phyloP scores from a whole-genome alignment of 202 grass and related monocot genomes.

The Sporobolus alterniflorus region DNA sequence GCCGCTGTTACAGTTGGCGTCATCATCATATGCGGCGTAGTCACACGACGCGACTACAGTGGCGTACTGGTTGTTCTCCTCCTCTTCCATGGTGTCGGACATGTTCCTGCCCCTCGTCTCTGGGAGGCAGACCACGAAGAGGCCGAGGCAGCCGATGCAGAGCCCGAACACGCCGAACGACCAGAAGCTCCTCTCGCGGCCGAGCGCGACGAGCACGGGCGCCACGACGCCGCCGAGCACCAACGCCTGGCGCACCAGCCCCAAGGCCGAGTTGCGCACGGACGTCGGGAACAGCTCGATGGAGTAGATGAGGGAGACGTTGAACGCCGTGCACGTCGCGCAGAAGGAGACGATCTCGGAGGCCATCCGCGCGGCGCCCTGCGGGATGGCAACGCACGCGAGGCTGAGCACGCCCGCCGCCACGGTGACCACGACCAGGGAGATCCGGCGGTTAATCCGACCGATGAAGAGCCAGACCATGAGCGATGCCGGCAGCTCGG shows the following conservation, averaged over 20 bases:
- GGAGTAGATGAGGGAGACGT: slow-evolving; percentile 64
- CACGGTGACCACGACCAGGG: slow-evolving; percentile 49
- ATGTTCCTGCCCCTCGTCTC: slow-evolving; percentile 84
- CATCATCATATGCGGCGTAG: neutral
- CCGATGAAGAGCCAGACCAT: slow-evolving; percentile 57
- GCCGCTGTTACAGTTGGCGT: too few species aligned
- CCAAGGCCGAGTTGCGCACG: slow-evolving; percentile 84
- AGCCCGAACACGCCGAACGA: slow-evolving; percentile 87
- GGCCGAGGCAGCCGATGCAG: slow-evolving; percentile 55
- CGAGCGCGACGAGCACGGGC: slow-evolving; percentile 74
- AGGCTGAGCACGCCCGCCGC: slow-evolving; percentile 60
- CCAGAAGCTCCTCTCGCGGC: slow-evolving; percentile 64
- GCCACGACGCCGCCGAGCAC: slow-evolving; percentile 77
- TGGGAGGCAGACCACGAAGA: slow-evolving; percentile 64
- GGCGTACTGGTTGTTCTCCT: slow-evolving; percentile 59
- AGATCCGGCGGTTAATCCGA: slow-evolving; percentile 54
- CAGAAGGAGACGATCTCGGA: slow-evolving; percentile 81
- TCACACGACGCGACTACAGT: neutral
- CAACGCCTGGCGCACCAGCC: slow-evolving; percentile 68
- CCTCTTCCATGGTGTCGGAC: slow-evolving; percentile 94
- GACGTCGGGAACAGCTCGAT: slow-evolving; percentile 96
- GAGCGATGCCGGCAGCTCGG: slow-evolving; percentile 68
- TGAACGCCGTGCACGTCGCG: slow-evolving; percentile 75
- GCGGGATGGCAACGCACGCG: slow-evolving; percentile 48
- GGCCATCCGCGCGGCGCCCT: slow-evolving; percentile 52